Conservation (phyloP, 176 grass and related monocot species). For the sorghum (Sorghum bicolor) region Sorghum_bicolor_NCBIv3 NC_012874.2:15671001-15671500, state of each 20-base stretch:
- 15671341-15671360: no score
- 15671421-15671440: conserved; percentile 53
- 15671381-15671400: conserved; percentile 36
- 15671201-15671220: neutral
- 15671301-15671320: neutral
- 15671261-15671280: neutral
- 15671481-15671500: conserved; percentile 29
- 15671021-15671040: no score
- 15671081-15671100: no score
- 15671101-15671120: no score
- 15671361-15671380: neutral
- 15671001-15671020: no score
- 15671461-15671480: conserved; percentile 13
- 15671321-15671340: neutral
- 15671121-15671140: no score
- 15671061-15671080: no score
- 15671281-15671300: neutral
- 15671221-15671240: neutral
- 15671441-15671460: conserved; percentile 61
- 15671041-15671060: no score
- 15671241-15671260: neutral
- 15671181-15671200: neutral
- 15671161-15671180: no score
- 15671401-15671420: conserved; percentile 58
- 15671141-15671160: no score